Evolutionary conservation across 208 protist species (phyloP).

Genomic region (Trypanosoma avium): DNA sequence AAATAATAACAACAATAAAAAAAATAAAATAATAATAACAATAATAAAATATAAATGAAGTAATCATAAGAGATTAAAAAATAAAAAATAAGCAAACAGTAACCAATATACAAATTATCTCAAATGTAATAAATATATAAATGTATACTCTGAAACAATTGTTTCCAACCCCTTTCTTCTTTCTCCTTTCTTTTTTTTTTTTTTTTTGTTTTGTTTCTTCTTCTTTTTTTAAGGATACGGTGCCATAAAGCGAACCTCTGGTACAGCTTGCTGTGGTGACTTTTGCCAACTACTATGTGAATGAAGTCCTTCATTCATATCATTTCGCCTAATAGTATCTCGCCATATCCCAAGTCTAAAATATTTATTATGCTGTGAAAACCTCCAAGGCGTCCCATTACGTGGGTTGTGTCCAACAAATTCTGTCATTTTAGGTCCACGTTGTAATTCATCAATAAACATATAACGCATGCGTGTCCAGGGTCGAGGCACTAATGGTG

Average conservation of each 20-base stretch:
- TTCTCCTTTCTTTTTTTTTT: constrained; percentile 1
- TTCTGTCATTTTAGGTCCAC: constrained; percentile 80
- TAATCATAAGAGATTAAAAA: constrained; percentile 7
- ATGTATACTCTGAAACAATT: too few relatives aligned
- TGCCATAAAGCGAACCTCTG: constrained; percentile 77
- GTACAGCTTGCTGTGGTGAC: constrained; percentile 87
- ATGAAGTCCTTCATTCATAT: constrained; percentile 89
- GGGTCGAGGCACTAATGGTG: constrained; percentile 76
- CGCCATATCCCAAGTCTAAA: constrained; percentile 87
- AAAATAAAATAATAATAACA: constrained; percentile 18
- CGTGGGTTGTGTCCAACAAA: constrained; percentile 90
- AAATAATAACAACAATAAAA: constrained; percentile 15
- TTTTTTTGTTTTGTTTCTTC: constrained; percentile 6
- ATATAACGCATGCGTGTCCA: constrained; percentile 89
- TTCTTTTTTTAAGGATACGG: constrained; percentile 53
- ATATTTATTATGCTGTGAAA: constrained; percentile 86
- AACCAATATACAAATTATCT: too few relatives aligned
- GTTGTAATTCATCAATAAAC: constrained; percentile 91
- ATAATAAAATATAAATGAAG: background rate
- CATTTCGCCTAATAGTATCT: constrained; percentile 83
- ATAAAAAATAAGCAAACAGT: constrained; percentile 1
- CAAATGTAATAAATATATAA: too few relatives aligned
- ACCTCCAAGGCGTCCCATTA: constrained; percentile 82
- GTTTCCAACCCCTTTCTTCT: too few relatives aligned
- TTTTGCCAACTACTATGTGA: constrained; percentile 89